Conservation (phyloP, 306 rosid species). For the Chamaecrista fasciculata region DNA sequence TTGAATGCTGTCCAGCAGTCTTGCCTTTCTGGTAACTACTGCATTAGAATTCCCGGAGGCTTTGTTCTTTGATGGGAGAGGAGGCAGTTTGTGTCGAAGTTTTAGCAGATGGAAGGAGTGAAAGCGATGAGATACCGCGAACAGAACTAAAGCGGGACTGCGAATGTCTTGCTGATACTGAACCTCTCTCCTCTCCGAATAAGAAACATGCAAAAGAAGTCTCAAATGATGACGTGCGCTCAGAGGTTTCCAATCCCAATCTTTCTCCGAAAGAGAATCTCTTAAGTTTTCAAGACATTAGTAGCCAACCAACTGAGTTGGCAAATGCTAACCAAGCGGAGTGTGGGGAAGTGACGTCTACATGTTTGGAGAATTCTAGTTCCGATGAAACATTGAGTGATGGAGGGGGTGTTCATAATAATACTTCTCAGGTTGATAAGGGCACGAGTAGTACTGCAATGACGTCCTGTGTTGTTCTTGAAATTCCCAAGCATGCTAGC, state of each 20-base stretch:
- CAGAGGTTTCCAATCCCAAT: slow-evolving; percentile 82
- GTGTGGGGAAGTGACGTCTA: slow-evolving; percentile 74
- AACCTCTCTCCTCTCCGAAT: slow-evolving; percentile 39
- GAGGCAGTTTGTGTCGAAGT: slow-evolving; percentile 50
- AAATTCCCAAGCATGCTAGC: slow-evolving; percentile 72
- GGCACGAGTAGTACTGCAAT: slow-evolving; percentile 36
- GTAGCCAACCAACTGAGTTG: slow-evolving; percentile 63
- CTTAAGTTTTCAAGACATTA: slow-evolving; percentile 62
- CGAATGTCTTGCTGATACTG: slow-evolving; percentile 51
- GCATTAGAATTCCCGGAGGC: slow-evolving; percentile 27
- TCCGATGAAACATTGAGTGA: slow-evolving; percentile 58
- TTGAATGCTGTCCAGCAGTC: slow-evolving; percentile 52
- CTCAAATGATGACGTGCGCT: slow-evolving; percentile 79
- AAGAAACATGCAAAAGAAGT: slow-evolving; percentile 77
- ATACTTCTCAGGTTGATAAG: slow-evolving; percentile 36
- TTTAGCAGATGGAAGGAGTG: slow-evolving; percentile 45
- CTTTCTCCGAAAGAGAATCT: slow-evolving; percentile 58
- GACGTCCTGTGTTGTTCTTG: slow-evolving; percentile 72
- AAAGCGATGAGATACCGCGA: slow-evolving; percentile 36
- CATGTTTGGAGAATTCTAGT: slow-evolving; percentile 63
- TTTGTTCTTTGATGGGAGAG: slow-evolving; percentile 70
- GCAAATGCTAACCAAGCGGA: slow-evolving; percentile 46
- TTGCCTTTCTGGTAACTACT: slow-evolving; percentile 26
- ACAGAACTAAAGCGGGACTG: slow-evolving; percentile 68
- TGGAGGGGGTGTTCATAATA: slow-evolving; percentile 41